Conservation (phyloP, 2,329 filamentous ascomycete species). For the Pseudocercospora fuligena region DNA sequence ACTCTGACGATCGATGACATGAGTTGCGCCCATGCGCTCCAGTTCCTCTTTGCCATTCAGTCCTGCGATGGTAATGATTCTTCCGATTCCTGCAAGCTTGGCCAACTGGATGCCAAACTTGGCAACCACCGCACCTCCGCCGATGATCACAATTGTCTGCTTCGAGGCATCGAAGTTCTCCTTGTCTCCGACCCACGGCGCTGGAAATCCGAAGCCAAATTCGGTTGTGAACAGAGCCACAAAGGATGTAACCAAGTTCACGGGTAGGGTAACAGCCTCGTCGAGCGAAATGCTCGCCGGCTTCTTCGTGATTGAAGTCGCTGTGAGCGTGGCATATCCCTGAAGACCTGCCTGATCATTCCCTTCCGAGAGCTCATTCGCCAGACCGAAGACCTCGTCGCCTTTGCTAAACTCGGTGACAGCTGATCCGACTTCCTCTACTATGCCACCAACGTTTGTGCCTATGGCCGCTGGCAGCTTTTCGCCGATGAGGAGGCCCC, state of each 20-base stretch:
- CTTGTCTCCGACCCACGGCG: neutral
- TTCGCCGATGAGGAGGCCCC: constrained; percentile 17
- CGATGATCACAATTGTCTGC: constrained; percentile 6
- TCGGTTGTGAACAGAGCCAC: constrained; percentile 9
- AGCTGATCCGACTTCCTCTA: constrained; percentile 9
- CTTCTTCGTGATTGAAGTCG: neutral
- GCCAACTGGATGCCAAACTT: constrained; percentile 18
- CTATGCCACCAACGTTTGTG: constrained; percentile 12
- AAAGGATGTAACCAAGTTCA: constrained; percentile 14
- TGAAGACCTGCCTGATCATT: constrained; percentile 8
- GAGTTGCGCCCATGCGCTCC: constrained; percentile 6
- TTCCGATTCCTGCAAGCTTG: constrained; percentile 14
- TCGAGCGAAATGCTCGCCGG: constrained; percentile 2
- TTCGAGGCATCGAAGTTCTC: neutral
- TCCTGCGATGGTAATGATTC: constrained; percentile 9
- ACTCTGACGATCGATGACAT: constrained; percentile 7
- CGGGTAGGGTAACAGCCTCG: constrained; percentile 6
- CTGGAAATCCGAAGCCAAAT: constrained; percentile 3
- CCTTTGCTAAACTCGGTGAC: constrained; percentile 6
- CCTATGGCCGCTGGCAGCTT: constrained; percentile 16
- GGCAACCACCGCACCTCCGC: constrained; percentile 13
- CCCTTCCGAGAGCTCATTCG: neutral
- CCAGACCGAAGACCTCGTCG: constrained; percentile 11
- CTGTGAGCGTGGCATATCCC: neutral
- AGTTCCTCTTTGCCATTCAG: constrained; percentile 9